Conservation (phyloP, 1,284 basidiomycete species). For the Cryptococcus deneoformans region DNA sequence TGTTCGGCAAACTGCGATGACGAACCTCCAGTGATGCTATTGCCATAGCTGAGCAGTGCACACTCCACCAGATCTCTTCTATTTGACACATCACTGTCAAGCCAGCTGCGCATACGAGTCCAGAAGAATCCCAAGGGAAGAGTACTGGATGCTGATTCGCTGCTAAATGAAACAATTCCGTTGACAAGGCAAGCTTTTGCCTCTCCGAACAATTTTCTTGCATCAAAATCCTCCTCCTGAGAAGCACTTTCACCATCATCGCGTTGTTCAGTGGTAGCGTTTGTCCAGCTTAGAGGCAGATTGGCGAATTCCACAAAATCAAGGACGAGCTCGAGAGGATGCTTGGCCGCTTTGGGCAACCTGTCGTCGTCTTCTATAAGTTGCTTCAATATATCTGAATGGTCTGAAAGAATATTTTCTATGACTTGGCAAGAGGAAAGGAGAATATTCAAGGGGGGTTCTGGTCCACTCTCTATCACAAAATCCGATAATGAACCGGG, state of each 20-base stretch:
- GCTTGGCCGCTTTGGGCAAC: not conserved
- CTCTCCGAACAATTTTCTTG: slow-evolving; percentile 60
- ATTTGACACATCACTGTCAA: slow-evolving; percentile 47
- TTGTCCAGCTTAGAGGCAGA: not conserved
- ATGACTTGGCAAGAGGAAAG: not conserved
- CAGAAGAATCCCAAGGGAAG: not conserved
- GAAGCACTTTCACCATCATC: not conserved
- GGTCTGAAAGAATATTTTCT: not conserved
- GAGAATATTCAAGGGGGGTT: not conserved
- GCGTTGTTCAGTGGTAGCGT: not conserved
- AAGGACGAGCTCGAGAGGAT: slow-evolving; percentile 6
- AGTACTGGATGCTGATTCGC: not conserved
- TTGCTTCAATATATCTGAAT: not conserved
- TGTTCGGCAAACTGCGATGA: slow-evolving; percentile 7
- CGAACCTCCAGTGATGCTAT: slow-evolving; percentile 62
- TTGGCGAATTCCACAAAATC: slow-evolving; percentile 22
- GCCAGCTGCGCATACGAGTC: slow-evolving; percentile 68
- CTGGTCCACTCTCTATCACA: not conserved
- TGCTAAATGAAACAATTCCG: slow-evolving; percentile 58
- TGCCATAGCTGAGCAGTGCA: slow-evolving; percentile 52
- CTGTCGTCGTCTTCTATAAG: not conserved
- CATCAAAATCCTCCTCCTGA: slow-evolving; percentile 4
- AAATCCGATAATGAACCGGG: too few species aligned
- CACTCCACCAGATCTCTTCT: slow-evolving; percentile 51
- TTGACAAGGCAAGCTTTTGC: slow-evolving; percentile 83